phyloP scores from a whole-genome alignment of 148 eudicot species.

The Pharnaceum exiguum region DNA sequence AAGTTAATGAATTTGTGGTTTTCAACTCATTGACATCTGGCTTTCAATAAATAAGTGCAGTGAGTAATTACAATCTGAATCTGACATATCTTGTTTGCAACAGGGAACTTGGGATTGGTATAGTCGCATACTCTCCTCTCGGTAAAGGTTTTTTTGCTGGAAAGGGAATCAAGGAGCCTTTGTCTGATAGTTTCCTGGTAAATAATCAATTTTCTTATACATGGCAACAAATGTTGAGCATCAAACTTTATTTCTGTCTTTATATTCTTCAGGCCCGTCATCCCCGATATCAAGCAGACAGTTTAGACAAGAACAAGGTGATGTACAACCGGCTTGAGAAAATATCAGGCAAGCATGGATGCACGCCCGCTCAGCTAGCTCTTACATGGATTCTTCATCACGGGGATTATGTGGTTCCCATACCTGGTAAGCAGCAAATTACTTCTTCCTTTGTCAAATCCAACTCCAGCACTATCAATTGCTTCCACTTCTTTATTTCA shows the following conservation, averaged over 20 bases:
- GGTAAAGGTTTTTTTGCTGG: slow-evolving; percentile 35
- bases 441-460: too few species aligned
- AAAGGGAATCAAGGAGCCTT: slow-evolving; percentile 24
- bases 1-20: neutral
- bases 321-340: slow-evolving; percentile 15
- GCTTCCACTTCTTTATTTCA: too few species aligned
- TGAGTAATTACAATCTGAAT: neutral
- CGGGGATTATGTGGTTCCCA: slow-evolving; percentile 26
- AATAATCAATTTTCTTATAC: neutral
- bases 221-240: too few species aligned
- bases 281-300: slow-evolving; percentile 16
- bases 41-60: neutral
- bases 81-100: neutral
- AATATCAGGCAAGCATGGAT: slow-evolving; percentile 16
- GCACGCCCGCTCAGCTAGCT: slow-evolving; percentile 23
- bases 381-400: slow-evolving; percentile 26
- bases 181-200: slow-evolving; percentile 36
- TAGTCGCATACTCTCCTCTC: slow-evolving; percentile 26
- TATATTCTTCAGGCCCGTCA: slow-evolving; percentile 8
- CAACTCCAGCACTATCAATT: too few species aligned
- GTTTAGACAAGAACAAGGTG: slow-evolving; percentile 19
- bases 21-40: neutral
- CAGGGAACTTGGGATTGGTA: slow-evolving; percentile 32
- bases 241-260: neutral
- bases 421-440: slow-evolving; percentile 28